Base-by-base conservation (phyloP, 768 basidiomycete genomes). In the Coprinellus micaceus region DNA sequence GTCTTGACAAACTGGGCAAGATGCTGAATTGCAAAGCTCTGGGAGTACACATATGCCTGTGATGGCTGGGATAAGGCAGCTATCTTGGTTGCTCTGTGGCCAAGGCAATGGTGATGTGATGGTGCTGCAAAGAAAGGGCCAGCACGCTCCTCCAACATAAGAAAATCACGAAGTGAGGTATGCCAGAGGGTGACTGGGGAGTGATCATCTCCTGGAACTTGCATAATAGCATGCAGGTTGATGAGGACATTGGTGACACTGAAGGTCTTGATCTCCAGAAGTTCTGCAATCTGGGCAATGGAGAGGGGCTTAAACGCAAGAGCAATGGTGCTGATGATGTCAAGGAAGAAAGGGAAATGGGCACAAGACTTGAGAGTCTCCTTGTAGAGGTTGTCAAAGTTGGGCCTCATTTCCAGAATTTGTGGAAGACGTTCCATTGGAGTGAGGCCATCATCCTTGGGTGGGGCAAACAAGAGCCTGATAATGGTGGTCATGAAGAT, bases 401-500 rank as follows among this genome's bases (percentile, higher is more conserved):
- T 26, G 4, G 47, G 28, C 13, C 26, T 48, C 25, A 48, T 48
- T 2, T 30, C 15, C 4, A 48, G 47, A 1, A 25, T 21, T 9
- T 2, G 24, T 15, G 47, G 47, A 26, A 48, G 47, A 11, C 47
- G 25, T 3, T 30, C 13, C 25, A 48, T 48, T 13, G 47, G 47
- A 2, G 26, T 48, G 3, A 29, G 28, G 22, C 25, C 3, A 1
- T 48, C 30, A 15, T 48, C 28, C 2, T 19, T 28, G 10, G 25
- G 24, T 12, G 33, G 6, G 13, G 26, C 47, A 3, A 48, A 26
- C 10, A 48, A 15, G 24, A 11, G 17, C 25, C 29, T 48, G 47
- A 30, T n/a, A 25, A 48, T 15, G 28, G 25, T 30, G 12, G 28
- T 24, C 21, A 11, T 15, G 47, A 48, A 48, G n/a, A 48, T 90